phyloP scores from a whole-genome alignment of 768 basidiomycete species.

The Podaxis rugospora region DNA sequence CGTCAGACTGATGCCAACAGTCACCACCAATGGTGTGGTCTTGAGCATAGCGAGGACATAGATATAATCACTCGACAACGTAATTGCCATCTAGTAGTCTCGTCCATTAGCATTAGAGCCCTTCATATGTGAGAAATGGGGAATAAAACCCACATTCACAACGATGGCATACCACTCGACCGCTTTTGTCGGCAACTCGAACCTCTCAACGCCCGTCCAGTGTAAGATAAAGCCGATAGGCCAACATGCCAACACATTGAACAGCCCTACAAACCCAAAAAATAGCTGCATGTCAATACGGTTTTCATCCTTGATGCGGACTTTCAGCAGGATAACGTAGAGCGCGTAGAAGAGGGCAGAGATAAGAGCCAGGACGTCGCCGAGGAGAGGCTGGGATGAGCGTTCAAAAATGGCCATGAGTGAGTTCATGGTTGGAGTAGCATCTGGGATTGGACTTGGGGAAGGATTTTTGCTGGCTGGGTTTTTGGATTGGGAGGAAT shows the following conservation, averaged over 20 bases:
- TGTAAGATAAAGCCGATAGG: conserved; percentile 79
- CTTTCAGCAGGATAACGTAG: conserved; percentile 88
- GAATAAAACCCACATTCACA: conserved; percentile 29
- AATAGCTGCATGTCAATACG: conserved; percentile 92
- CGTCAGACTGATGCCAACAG: conserved; percentile 87
- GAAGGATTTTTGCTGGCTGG: conserved; percentile 11
- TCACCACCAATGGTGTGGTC: conserved; percentile 92
- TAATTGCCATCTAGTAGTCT: conserved; percentile 68
- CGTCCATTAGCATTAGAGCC: not conserved
- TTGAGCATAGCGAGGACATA: conserved; percentile 93
- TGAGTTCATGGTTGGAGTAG: conserved; percentile 1
- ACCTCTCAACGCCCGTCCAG: conserved; percentile 61
- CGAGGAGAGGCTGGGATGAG: conserved; percentile 24
- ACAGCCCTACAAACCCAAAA: conserved; percentile 90
- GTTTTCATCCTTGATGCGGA: conserved; percentile 75
- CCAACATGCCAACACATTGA: conserved; percentile 74
- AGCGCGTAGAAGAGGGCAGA: conserved; percentile 85
- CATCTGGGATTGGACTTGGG: conserved; percentile 15
- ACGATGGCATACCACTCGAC: conserved; percentile 33
- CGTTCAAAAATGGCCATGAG: conserved; percentile 38
- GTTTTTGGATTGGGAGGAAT: conserved; percentile 40
- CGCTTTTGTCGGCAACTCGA: conserved; percentile 60
- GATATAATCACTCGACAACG: conserved; percentile 78
- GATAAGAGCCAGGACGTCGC: conserved; percentile 81
- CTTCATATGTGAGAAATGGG: not conserved